Conservation (phyloP, 495 filamentous ascomycete genomes). For the Penicillium lividum region DNA sequence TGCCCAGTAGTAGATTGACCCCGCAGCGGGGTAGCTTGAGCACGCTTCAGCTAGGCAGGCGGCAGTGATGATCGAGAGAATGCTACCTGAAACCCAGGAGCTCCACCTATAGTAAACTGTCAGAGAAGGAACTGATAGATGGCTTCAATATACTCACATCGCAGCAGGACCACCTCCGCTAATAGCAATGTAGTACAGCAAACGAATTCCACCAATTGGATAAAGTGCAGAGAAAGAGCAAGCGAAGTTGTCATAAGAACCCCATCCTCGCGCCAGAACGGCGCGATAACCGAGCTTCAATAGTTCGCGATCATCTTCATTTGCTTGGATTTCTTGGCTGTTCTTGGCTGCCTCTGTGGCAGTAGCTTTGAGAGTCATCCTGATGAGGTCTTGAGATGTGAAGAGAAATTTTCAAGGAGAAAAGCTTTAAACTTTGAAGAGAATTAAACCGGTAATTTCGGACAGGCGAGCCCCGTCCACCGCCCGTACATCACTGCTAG, state of each 20-base stretch:
- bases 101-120: conserved; percentile 30
- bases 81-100: conserved; percentile 39
- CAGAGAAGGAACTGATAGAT: conserved; percentile 1
- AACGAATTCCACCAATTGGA: conserved; percentile 36
- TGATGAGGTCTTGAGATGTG: background rate
- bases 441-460: background rate
- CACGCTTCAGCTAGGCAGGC: conserved; percentile 40
- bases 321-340: conserved; percentile 13
- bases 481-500: no score
- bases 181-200: conserved; percentile 37
- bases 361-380: background rate
- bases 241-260: conserved; percentile 37
- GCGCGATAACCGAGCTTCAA: conserved; percentile 35
- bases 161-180: conserved; percentile 36
- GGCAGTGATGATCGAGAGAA: conserved; percentile 37
- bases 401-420: background rate
- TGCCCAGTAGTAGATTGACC: conserved; percentile 43
- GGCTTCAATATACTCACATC: conserved; percentile 21
- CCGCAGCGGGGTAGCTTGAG: conserved; percentile 35
- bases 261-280: conserved; percentile 34
- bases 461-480: no score
- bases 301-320: conserved; percentile 37
- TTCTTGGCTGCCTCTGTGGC: conserved; percentile 12
- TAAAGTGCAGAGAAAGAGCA: conserved; percentile 39
- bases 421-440: background rate